Conservation (phyloP, 2,329 filamentous ascomycete species). For the Beauveria caledonica region DNA sequence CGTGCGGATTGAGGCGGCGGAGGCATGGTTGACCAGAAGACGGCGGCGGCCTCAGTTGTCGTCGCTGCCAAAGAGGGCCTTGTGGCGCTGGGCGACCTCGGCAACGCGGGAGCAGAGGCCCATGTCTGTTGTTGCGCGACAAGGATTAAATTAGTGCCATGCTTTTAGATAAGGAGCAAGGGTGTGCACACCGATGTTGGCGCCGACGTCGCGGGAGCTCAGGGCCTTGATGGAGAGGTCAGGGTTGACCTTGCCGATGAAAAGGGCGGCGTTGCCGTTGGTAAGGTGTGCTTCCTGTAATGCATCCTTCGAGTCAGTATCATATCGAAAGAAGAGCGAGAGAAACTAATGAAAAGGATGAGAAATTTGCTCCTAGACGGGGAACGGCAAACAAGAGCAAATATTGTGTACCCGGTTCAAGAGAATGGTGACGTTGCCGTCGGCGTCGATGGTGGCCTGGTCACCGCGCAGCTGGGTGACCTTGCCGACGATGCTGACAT, state of each 20-base stretch:
- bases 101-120: constrained; percentile 69
- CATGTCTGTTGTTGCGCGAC: constrained; percentile 50
- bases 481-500: constrained; percentile 79
- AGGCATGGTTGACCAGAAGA: constrained; percentile 13
- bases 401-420: constrained; percentile 56
- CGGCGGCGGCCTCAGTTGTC: constrained; percentile 32
- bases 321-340: neutral
- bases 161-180: neutral
- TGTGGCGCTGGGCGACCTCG: constrained; percentile 74
- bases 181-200: constrained; percentile 53
- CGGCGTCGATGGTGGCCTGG: constrained; percentile 70
- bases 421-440: constrained; percentile 64
- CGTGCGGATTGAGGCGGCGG: constrained; percentile 24
- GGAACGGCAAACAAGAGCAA: too few species aligned
- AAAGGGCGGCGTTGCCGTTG: constrained; percentile 61
- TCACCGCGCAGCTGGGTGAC: constrained; percentile 78
- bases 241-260: constrained; percentile 72
- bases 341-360: too few species aligned
- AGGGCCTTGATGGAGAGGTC: constrained; percentile 66
- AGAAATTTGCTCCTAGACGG: too few species aligned
- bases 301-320: neutral
- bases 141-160: neutral
- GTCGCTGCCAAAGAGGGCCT: constrained; percentile 63
- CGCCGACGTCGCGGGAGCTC: constrained; percentile 60
- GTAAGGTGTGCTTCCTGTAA: constrained; percentile 61